These are phyloP conservation scores for Tetrapisispora phaffii DNA, from an alignment of 805 yeast genomes.

Conservation along the genomic window DNA sequence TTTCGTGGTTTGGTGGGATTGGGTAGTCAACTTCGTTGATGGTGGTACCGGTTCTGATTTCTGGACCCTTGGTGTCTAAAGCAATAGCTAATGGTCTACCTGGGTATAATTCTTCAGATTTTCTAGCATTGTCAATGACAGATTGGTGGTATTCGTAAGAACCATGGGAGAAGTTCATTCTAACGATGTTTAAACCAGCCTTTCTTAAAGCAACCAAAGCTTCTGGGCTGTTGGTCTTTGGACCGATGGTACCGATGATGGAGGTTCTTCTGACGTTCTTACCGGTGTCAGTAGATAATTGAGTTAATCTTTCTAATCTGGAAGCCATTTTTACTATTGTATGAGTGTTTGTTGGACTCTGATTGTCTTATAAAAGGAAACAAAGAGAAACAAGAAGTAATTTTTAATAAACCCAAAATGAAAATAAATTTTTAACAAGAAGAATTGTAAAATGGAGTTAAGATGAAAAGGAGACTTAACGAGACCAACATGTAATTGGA, in stretches of 20 bases:
- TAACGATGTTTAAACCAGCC: constrained; percentile 94
- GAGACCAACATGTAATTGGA: background rate
- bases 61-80: constrained; percentile 98
- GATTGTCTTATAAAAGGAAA: background rate
- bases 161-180: constrained; percentile 99
- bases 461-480: background rate
- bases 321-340: constrained; percentile 24
- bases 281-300: constrained; percentile 72
- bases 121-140: constrained; percentile 92
- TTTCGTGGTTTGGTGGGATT: constrained; percentile 75
- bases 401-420: too few relatives aligned
- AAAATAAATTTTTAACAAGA: background rate
- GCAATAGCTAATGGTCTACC: constrained; percentile 99
- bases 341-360: constrained; percentile 2
- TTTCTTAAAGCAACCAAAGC: constrained; percentile 77
- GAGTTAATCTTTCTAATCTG: constrained; percentile 72
- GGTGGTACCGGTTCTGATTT: constrained; percentile 97
- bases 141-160: constrained; percentile 95
- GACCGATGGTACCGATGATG: constrained; percentile 98
- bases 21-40: constrained; percentile 69
- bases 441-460: background rate
- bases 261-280: constrained; percentile 83
- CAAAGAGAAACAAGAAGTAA: background rate
- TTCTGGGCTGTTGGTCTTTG: constrained; percentile 89
- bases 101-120: constrained; percentile 78